Base-by-base conservation (phyloP, 2,329 filamentous ascomycete genomes). In the Exserohilum turcica region DNA sequence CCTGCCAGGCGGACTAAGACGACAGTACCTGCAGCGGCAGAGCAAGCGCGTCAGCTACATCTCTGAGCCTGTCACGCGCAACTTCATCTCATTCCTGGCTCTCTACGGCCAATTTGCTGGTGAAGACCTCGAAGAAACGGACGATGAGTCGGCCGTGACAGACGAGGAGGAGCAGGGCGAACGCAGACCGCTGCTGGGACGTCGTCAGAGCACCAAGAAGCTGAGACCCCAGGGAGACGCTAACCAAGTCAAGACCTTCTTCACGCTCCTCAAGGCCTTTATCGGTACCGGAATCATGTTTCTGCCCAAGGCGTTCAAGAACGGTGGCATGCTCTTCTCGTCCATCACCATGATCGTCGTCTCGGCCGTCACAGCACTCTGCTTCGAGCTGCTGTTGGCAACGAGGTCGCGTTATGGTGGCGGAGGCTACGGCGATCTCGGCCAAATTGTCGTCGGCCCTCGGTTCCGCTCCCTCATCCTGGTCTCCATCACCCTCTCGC, bases 241-340 rank as follows among this genome's bases (percentile, higher is more conserved):
- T 2, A 82, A 83, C 46, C 87, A 83, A n/a, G 75, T 82, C 33
- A 89, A 90, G 76, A 87, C 89, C 0, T 92, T 92, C 74, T 91
- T 91, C 71, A 92, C 88, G 0, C 78, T 91, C 8, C 77, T 92
- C 45, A 92, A 92, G 72, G 88, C 89, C 1, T 92, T 92, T 64
- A 83, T 92, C 47, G 89, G 89, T 42, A 92, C 89, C 0, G 89
- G 89, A 56, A 91, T 92, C 71, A 90, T 92, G 85, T 92, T 92
- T 67, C 72, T 92, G 38, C 89, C 89, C 40, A 91, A 90, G 68
- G 89, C 89, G 0, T 92, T 91, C 75, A 84, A 85, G 66, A 92
- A 92, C 60, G 89, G 89, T 31, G 89, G 89, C 19, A 86, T 92
- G 45, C 77, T 91, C 9, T 92, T 92, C 68, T 91, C 88, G 0